Evolutionary conservation across 257 asterid species (phyloP).

Genomic region (Nicotiana tomentosiformis): DNA sequence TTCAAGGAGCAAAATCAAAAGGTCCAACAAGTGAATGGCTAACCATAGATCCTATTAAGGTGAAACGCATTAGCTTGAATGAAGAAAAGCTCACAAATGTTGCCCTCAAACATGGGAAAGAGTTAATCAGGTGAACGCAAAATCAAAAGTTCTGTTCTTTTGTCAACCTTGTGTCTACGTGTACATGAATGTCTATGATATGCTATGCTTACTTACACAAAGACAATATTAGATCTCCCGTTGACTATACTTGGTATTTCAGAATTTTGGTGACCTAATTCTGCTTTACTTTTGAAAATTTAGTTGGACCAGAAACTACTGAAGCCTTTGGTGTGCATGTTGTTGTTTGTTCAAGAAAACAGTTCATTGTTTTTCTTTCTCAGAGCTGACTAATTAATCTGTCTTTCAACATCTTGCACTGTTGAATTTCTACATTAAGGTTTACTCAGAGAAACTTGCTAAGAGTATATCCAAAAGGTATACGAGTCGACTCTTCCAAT

Average conservation of each 20-base stretch:
- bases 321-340: not conserved
- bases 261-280: not conserved
- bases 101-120: conserved; percentile 54
- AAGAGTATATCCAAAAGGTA: conserved; percentile 74
- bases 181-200: not conserved
- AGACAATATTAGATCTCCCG: not conserved
- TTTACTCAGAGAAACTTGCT: conserved; percentile 68
- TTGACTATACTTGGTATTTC: not conserved
- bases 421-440: conserved; percentile 23
- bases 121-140: conserved; percentile 43
- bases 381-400: not conserved
- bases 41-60: conserved; percentile 32
- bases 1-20: conserved; percentile 56
- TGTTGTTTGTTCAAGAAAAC: not conserved
- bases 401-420: not conserved
- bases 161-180: not conserved
- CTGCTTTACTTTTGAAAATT: not conserved
- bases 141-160: not conserved
- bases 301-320: not conserved
- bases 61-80: conserved; percentile 65
- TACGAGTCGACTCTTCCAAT: conserved; percentile 73
- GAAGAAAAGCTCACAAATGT: conserved; percentile 76
- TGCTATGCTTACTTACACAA: not conserved
- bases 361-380: not conserved
- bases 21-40: conserved; percentile 61